phyloP scores from a whole-genome alignment of 345 rosid species.

The Sonneratia alba region DNA sequence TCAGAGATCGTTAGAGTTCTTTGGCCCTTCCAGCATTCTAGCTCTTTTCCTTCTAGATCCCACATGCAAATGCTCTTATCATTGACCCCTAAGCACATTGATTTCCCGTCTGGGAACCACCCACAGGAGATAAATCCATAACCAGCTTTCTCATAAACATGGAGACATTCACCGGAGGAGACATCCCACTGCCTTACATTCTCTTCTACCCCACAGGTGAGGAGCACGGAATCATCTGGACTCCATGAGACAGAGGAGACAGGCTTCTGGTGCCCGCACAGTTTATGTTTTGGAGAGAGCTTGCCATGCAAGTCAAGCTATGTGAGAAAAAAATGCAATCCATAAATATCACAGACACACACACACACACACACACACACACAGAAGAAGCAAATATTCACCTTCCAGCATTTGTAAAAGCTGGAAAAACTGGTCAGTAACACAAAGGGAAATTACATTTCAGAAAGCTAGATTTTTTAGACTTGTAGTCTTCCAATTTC shows the following conservation, averaged over 20 bases:
- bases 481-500: not conserved
- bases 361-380: no score
- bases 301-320: conserved; percentile 36
- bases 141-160: conserved; percentile 41
- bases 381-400: not conserved
- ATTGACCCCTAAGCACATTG: conserved; percentile 36
- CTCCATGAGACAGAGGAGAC: conserved; percentile 55
- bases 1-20: conserved; percentile 41
- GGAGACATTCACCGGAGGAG: conserved; percentile 49
- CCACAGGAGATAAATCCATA: conserved; percentile 50
- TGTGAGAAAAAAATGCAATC: conserved; percentile 1
- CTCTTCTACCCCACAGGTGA: conserved; percentile 57
- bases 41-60: conserved; percentile 48
- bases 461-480: not conserved
- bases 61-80: conserved; percentile 50
- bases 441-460: not conserved
- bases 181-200: conserved; percentile 52
- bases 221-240: conserved; percentile 46
- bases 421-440: not conserved
- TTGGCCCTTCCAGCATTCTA: conserved; percentile 49
- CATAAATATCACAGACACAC: not conserved
- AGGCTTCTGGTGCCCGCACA: conserved; percentile 46
- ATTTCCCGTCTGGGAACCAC: conserved; percentile 52
- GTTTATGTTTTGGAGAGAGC: conserved; percentile 35
- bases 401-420: not conserved